phyloP scores from a whole-genome alignment of 805 yeast species.

The Suhomyces emberorum region DNA sequence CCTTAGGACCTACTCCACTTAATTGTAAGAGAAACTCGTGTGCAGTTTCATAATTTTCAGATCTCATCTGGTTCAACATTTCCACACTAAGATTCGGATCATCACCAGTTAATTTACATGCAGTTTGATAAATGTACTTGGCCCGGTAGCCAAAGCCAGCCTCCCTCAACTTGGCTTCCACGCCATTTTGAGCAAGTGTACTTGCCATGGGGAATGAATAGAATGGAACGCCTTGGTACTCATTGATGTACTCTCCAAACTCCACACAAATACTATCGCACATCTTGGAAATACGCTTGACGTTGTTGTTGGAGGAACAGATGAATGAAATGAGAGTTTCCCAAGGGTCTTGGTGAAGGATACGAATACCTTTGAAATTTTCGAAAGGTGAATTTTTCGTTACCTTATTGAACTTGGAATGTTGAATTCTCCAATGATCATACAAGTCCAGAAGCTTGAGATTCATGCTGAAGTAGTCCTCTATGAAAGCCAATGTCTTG shows the following conservation, averaged over 20 bases:
- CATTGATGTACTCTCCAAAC: conserved; percentile 61
- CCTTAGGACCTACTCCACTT: conserved; percentile 95
- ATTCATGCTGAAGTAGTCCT: conserved; percentile 69
- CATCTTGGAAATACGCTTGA: conserved; percentile 89
- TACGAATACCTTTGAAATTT: conserved; percentile 67
- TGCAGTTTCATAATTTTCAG: conserved; percentile 47
- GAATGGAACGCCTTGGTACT: conserved; percentile 52
- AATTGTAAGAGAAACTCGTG: conserved; percentile 60
- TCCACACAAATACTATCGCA: conserved; percentile 72
- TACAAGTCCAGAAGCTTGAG: conserved; percentile 55
- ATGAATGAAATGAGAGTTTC: conserved; percentile 87
- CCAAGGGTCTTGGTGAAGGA: conserved; percentile 95
- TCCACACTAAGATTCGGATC: conserved; percentile 35
- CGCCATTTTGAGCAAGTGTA: conserved; percentile 35
- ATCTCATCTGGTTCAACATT: conserved; percentile 43
- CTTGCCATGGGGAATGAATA: conserved; percentile 75
- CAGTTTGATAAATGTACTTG: conserved; percentile 77
- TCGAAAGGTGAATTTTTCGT: conserved; percentile 27
- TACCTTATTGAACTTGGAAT: conserved; percentile 20
- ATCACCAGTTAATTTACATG: conserved; percentile 47
- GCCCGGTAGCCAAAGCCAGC: conserved; percentile 90
- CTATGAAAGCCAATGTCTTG: conserved; percentile 43
- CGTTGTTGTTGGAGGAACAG: conserved; percentile 94
- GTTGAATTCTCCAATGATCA: conserved; percentile 57
- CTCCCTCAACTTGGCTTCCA: conserved; percentile 42